A percentile compares a stretch with the other conserved stretches of the same genome.
Conservation (phyloP, 129 eudicot species). For the Flaveria sonorensis region DNA sequence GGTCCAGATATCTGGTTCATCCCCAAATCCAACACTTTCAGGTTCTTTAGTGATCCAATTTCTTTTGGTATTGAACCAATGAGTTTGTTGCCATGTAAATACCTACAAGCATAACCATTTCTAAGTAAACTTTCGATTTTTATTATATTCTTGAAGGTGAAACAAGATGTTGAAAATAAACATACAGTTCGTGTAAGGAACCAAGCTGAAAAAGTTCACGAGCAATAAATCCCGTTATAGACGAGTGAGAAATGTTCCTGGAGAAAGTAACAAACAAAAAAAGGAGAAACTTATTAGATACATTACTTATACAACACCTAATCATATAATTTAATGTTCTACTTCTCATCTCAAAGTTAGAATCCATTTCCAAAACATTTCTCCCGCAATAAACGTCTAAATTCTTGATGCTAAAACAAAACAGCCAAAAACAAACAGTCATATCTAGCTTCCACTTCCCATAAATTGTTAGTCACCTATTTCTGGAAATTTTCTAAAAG, state of each 20-base stretch:
- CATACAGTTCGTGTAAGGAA: slow-evolving; percentile 77
- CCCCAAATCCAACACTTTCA: slow-evolving; percentile 79
- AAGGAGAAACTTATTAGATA: slow-evolving; percentile 1
- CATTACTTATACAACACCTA: not conserved
- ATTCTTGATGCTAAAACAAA: too few relatives aligned
- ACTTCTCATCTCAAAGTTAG: not conserved
- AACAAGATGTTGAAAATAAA: slow-evolving; percentile 20
- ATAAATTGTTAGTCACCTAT: not conserved
- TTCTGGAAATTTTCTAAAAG: not conserved
- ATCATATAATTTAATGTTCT: not conserved
- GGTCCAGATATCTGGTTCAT: slow-evolving; percentile 86
- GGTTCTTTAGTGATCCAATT: slow-evolving; percentile 69
- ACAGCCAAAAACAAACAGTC: not conserved
- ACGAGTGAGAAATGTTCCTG: slow-evolving; percentile 85
- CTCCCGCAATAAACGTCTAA: not conserved
- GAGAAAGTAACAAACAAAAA: slow-evolving; percentile 21
- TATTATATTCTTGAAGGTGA: slow-evolving; percentile 9
- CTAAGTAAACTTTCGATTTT: not conserved
- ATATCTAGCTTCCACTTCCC: not conserved
- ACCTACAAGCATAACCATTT: slow-evolving; percentile 41
- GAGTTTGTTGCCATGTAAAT: slow-evolving; percentile 75
- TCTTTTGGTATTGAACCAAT: slow-evolving; percentile 94
- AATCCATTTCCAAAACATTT: slow-evolving; percentile 3
- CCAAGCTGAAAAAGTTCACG: slow-evolving; percentile 70
- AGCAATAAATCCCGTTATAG: slow-evolving; percentile 81